These are phyloP conservation scores for Tetrastigma voinierianum DNA, from an alignment of 164 flowering plant species.

Conservation along the genomic window DNA sequence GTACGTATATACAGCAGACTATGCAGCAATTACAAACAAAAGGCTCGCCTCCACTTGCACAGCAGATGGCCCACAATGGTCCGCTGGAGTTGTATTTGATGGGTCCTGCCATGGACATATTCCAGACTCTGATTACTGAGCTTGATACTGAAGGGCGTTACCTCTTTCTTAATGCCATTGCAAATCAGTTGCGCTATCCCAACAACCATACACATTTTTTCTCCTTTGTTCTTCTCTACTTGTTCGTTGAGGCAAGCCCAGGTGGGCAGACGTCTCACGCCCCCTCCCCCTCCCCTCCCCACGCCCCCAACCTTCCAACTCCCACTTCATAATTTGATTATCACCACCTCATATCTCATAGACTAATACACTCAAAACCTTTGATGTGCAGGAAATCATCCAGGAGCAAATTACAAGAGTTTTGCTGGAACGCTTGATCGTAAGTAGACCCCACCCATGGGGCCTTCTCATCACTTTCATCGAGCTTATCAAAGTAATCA, in stretches of 20 bases:
- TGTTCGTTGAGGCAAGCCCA: slow-evolving; percentile 82
- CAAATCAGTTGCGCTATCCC: slow-evolving; percentile 95
- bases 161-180: slow-evolving; percentile 89
- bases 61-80: slow-evolving; percentile 35
- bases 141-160: slow-evolving; percentile 97
- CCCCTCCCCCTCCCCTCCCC: too few relatives aligned
- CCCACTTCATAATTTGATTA: too few relatives aligned
- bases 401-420: slow-evolving; percentile 99
- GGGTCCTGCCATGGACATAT: slow-evolving; percentile 80
- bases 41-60: slow-evolving; percentile 38
- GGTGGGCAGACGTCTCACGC: too few relatives aligned
- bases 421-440: slow-evolving; percentile 81
- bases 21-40: slow-evolving; percentile 80
- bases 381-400: slow-evolving; percentile 71
- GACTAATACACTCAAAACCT: too few relatives aligned
- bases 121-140: slow-evolving; percentile 65
- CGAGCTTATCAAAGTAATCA: slow-evolving; percentile 85
- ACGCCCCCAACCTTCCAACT: too few relatives aligned
- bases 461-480: slow-evolving; percentile 96
- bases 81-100: slow-evolving; percentile 55
- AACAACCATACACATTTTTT: slow-evolving; percentile 96
- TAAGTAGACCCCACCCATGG: slow-evolving; percentile 97
- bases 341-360: background rate
- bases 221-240: slow-evolving; percentile 81
- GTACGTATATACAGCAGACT: slow-evolving; percentile 54